Evolutionary conservation across 164 flowering plant genomes (phyloP), one percentile per base, ranked within the genome.

Genomic region (Stephania japonica): DNA sequence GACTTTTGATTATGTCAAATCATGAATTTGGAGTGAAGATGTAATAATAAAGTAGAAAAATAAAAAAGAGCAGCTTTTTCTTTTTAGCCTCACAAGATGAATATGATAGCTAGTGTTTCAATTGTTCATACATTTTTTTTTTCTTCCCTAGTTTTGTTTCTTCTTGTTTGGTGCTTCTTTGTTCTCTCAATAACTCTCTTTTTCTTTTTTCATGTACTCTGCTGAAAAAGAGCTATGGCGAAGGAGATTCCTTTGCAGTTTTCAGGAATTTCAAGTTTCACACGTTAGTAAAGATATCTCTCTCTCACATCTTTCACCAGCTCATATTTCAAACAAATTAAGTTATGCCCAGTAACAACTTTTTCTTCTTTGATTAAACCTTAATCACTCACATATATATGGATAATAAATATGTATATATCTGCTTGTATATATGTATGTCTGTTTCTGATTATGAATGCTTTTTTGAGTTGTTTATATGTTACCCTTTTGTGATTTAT

Each of bases 1-100:
- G 82, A 78, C 83, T 81, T 73, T 68, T 74, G 80, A 75, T 73
- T 72, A 69, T 68, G 83, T 84, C 83, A 81, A 81, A 80, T 84
- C 82, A 78, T 44, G 66, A 38, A 78, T 41, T 73, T 76, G 74
- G 71, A 71, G 72, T 71, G 76, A 70, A 63, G 77, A 70, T 78
- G 78, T 70, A 32, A 32, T 32, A 32, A 32, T 32, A 76, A 79
- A 76, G 71, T 21, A 66, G 67, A 56, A 69, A 75, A 27, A 32
- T 44, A 26, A 69, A 75, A 43, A 59, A 26, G 18, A 73, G 62
- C 82, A 79, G 83, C 83, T 77, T 83, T 78, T 78, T 16, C 50
- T 44, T 65, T 65, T 43, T 68, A 71, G 14, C 62, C 68, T 68
- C 70, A 50, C 61, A 27, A 14, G 21, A 7, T 44, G 24, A 59